phyloP scores from a whole-genome alignment of 768 basidiomycete species.

The Mycena alexandri region DNA sequence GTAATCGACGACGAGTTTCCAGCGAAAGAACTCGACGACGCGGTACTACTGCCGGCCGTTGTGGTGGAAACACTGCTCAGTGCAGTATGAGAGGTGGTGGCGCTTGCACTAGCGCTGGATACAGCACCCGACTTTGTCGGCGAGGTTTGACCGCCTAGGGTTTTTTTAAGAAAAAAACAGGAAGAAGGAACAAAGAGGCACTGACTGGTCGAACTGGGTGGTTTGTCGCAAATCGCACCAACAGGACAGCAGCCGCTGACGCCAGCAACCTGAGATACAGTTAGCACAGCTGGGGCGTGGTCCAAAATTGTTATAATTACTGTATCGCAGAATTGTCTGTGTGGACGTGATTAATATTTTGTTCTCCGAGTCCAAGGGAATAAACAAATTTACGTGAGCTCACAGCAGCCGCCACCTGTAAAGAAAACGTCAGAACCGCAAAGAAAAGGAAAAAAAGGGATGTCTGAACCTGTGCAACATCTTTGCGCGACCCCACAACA shows the following conservation, averaged over 20 bases:
- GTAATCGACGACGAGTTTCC: background rate
- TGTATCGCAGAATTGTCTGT: conserved; percentile 11
- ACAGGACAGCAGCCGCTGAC: conserved; percentile 24
- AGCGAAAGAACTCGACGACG: background rate
- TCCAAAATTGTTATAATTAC: background rate
- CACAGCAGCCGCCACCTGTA: conserved; percentile 20
- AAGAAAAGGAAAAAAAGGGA: background rate
- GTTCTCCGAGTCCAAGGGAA: background rate
- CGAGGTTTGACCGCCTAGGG: background rate
- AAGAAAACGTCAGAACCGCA: background rate
- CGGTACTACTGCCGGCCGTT: background rate
- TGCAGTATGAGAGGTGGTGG: conserved; percentile 7
- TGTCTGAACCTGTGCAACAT: conserved; percentile 21
- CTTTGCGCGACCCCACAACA: conserved; percentile 17
- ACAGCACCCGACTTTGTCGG: background rate
- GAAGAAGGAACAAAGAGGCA: background rate
- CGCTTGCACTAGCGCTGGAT: background rate
- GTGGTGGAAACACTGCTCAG: conserved; percentile 18
- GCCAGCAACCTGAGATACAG: conserved; percentile 2
- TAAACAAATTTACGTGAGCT: conserved; percentile 9
- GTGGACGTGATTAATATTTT: background rate
- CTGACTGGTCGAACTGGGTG: background rate
- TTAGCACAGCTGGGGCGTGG: background rate
- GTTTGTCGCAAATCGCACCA: background rate
- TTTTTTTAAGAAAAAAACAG: background rate